Evolutionary conservation across 192 early-diverging fungal species (phyloP), one percentile per base, ranked within the genome.

Genomic region (Podila minutissima): DNA sequence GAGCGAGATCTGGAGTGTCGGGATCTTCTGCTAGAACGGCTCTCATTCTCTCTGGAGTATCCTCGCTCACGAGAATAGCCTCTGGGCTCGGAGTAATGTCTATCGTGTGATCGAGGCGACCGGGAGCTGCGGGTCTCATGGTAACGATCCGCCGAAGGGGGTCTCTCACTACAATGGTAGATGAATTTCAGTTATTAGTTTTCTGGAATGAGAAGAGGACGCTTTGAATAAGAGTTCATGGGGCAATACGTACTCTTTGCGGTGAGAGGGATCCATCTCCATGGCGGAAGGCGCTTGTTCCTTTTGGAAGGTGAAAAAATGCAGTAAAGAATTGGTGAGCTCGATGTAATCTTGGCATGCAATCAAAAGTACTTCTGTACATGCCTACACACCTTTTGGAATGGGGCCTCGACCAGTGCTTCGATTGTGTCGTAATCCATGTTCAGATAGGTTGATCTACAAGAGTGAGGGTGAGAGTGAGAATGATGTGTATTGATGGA

Each of bases 351-450:
- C 15, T 2, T 17, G 41, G 15, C 8, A 17, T 13, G 41, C 41
- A 13, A 2, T 17, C 33, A 17, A 12, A 46, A 46, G 55, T 17
- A 11, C 22, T 8, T 24, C 3, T 9, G 20, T 63, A 20, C 19
- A 41, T n/a, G 8, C 33, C 46, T 37, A 8, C 61, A 35, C 85
- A 66, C 87, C 79, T 88, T 86, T 81, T 87, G 84, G 69, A 86
- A 91, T 22, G 90, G 90, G 31, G 89, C 88, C 50, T 90, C 90
- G 58, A 91, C 74, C 86, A 91, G 84, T 49, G 89, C 86, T 74
- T 90, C 89, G 32, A 91, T 73, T 48, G 76, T 63, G 32, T 81
- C 76, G 76, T 81, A 81, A 35, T 81, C 77, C 77, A 81, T 81
- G 31, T 29, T 37, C 10, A 35, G 29, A 38, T 59, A 55, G 37